These are phyloP conservation scores for Ricinus communis DNA, from an alignment of 345 rosid species.

Conservation along the genomic window DNA sequence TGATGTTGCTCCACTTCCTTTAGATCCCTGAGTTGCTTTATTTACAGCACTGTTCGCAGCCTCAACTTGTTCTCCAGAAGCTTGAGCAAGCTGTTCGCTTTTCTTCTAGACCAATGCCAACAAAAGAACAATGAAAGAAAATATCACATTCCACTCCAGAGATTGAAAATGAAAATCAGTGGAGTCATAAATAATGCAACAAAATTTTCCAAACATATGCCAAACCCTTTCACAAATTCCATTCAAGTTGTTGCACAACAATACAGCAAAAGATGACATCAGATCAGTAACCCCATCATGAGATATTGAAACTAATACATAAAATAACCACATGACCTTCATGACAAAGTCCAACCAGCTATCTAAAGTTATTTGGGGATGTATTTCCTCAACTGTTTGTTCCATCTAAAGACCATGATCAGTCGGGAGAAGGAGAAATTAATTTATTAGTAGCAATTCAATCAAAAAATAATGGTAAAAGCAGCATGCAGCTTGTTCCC, in stretches of 20 bases:
- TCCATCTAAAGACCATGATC: neutral
- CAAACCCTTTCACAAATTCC: constrained; percentile 2
- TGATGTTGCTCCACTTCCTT: constrained; percentile 42
- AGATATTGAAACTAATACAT: neutral
- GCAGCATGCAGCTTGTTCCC: neutral
- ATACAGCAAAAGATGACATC: neutral
- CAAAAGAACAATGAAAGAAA: constrained; percentile 15
- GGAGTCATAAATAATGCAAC: neutral
- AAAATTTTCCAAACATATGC: neutral
- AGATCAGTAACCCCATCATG: too few species aligned
- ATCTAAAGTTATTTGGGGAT: neutral
- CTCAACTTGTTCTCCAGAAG: constrained; percentile 68
- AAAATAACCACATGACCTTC: neutral
- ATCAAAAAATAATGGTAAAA: neutral
- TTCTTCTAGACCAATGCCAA: constrained; percentile 48
- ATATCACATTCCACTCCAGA: constrained; percentile 7
- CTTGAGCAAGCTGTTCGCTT: constrained; percentile 68
- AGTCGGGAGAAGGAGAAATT: neutral
- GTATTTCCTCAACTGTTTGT: neutral
- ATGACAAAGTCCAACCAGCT: neutral
- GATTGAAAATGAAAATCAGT: neutral
- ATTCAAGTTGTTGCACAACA: neutral
- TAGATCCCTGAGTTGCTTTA: constrained; percentile 47
- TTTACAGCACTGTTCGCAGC: constrained; percentile 41
- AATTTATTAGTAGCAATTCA: neutral